Conservation (phyloP, 2,329 filamentous ascomycete genomes). For the Xenosphaeropsis pyriputrescens region DNA sequence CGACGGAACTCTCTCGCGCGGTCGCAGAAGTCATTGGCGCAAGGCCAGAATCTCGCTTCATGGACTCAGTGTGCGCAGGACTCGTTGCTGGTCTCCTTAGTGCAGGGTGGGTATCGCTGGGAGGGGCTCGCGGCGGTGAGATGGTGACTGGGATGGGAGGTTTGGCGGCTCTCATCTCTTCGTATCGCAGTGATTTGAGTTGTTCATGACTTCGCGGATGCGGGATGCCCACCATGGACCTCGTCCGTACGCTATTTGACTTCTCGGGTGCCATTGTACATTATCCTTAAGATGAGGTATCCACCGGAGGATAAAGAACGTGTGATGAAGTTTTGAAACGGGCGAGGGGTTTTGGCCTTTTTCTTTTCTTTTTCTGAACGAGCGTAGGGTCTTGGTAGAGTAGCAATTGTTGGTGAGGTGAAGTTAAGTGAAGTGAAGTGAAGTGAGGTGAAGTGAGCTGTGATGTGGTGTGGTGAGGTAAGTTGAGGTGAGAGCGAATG, state of each 20-base stretch:
- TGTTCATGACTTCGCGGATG: conserved; percentile 7
- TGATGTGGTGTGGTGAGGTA: too few relatives aligned
- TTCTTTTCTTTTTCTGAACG: too few relatives aligned
- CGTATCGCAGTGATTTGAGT: conserved; percentile 42
- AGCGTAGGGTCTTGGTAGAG: too few relatives aligned
- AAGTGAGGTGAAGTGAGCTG: too few relatives aligned
- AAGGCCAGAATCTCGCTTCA: conserved; percentile 41
- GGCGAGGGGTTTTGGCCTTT: too few relatives aligned
- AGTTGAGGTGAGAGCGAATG: too few relatives aligned
- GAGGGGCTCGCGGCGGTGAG: conserved; percentile 12
- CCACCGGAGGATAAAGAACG: too few relatives aligned
- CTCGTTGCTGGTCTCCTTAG: conserved; percentile 7
- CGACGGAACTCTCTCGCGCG: conserved; percentile 25
- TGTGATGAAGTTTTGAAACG: too few relatives aligned
- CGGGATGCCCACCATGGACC: conserved; percentile 1
- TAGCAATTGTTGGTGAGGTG: too few relatives aligned
- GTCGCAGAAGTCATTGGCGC: conserved; percentile 30
- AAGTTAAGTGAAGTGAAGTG: too few relatives aligned
- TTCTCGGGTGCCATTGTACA: conserved; percentile 3
- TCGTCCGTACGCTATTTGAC: background rate
- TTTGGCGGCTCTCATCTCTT: conserved; percentile 41
- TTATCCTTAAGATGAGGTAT: background rate
- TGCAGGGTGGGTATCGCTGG: conserved; percentile 15
- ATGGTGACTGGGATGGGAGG: conserved; percentile 33
- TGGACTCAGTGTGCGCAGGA: conserved; percentile 19